Evolutionary conservation across 768 basidiomycete species (phyloP), one percentile per base, ranked within the genome.

Genomic region (Termitomyces sp.): DNA sequence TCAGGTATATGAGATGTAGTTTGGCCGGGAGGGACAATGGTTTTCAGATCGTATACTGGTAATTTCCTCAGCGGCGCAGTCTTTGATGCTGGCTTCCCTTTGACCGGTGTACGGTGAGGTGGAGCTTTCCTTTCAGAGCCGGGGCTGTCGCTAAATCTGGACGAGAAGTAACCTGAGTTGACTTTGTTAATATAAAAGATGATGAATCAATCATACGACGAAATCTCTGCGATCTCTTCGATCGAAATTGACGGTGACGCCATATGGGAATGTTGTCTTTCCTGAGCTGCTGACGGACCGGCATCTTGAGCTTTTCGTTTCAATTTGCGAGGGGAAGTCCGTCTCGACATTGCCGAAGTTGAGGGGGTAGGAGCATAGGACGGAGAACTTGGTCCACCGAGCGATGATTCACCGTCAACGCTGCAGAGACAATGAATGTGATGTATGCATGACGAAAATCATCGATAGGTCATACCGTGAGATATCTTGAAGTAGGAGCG

Each of bases 191-290:
- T 2, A 16, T 39, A 13, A 20, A 26, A 20, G 9, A 40, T 20
- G 13, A 53, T 26, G 26, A 14, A 39, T 47, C 57, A 14, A 39
- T 47, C 57, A 26, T 52, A 67, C 64, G 64, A 65, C 22, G 62
- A 65, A 39, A 67, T 65, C 13, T 67, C 66, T 24, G 63, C 64
- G 33, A 60, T 67, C 51, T 67, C 66, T 26, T 67, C 66, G 26
- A 58, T 63, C 37, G 58, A 59, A 49, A 49, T 53, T 1, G 49
- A 48, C 4, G 56, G 42, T 12, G 24, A n/a, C 4, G 27, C 24
- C 32, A 20, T 33, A 12, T 20, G 27, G 14, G 33, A 14, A 50
- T 56, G 16, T n/a, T 18, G 34, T 20, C 48, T 57, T 26, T 46
- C 53, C 18, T 42, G 48, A 6, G 5, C n/a, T 20, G 45, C 26